Conservation (phyloP, 129 eudicot species). For the Daucus carota region DNA sequence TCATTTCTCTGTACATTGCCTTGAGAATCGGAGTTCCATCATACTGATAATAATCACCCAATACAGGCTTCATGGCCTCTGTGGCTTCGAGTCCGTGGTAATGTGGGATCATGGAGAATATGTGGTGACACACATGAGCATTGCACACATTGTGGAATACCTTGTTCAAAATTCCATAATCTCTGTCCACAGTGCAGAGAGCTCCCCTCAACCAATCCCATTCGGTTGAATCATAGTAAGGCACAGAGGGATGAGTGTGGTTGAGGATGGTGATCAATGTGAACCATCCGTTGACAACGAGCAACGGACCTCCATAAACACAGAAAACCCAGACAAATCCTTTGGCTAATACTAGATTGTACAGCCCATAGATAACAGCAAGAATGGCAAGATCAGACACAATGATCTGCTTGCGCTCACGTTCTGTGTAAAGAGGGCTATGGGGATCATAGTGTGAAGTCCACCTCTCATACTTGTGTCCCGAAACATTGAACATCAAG, state of each 20-base stretch:
- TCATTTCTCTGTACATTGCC: neutral
- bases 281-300: neutral
- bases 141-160: neutral
- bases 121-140: neutral
- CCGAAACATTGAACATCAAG: neutral
- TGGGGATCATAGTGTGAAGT: neutral
- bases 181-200: neutral
- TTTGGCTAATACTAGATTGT: neutral
- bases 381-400: neutral
- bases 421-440: neutral
- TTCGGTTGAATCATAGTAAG: neutral
- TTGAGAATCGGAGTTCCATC: neutral
- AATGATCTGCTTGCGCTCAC: neutral
- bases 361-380: neutral
- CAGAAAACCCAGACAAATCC: neutral
- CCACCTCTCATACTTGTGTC: neutral
- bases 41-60: neutral
- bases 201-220: neutral
- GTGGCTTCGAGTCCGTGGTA: neutral
- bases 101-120: neutral
- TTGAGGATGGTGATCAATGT: neutral
- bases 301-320: neutral
- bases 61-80: neutral
- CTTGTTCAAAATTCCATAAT: constrained; percentile 1
- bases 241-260: neutral